These are phyloP conservation scores for Schizothecium vesticola DNA, from an alignment of 495 filamentous ascomycete species.

Conservation along the genomic window DNA sequence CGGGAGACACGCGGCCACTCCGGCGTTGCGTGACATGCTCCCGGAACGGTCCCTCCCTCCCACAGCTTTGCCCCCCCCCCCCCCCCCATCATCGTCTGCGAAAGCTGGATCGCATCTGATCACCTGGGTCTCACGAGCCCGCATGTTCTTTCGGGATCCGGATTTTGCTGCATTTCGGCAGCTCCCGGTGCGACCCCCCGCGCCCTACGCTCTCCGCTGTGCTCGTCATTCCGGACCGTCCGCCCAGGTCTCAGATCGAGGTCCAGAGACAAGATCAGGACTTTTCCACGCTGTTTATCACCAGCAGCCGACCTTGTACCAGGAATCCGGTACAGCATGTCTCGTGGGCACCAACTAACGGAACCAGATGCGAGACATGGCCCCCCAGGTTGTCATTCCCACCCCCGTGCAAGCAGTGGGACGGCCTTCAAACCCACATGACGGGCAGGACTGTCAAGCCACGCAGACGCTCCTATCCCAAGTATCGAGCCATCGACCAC, in stretches of 20 bases:
- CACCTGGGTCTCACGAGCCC: background rate
- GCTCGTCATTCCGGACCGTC: background rate
- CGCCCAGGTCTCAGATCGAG: background rate
- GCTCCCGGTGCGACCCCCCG: background rate
- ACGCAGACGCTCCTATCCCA: background rate
- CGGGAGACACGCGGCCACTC: background rate
- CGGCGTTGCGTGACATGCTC: background rate
- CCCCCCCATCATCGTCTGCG: background rate
- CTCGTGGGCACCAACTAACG: background rate
- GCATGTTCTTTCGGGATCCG: background rate
- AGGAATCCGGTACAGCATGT: background rate
- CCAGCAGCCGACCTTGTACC: background rate
- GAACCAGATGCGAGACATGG: background rate
- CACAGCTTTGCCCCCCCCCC: background rate
- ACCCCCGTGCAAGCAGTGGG: background rate
- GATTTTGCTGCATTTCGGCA: constrained; percentile 1
- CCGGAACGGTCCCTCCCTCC: background rate
- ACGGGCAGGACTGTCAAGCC: background rate
- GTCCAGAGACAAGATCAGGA: background rate
- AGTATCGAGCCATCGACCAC: background rate
- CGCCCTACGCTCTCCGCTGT: background rate
- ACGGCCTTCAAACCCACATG: background rate
- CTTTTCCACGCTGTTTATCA: background rate
- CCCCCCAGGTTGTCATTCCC: background rate
- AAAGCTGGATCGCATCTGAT: background rate